These are phyloP conservation scores for Gastrolobium villosum DNA, from an alignment of 306 rosid genomes.

Conservation along the genomic window DNA sequence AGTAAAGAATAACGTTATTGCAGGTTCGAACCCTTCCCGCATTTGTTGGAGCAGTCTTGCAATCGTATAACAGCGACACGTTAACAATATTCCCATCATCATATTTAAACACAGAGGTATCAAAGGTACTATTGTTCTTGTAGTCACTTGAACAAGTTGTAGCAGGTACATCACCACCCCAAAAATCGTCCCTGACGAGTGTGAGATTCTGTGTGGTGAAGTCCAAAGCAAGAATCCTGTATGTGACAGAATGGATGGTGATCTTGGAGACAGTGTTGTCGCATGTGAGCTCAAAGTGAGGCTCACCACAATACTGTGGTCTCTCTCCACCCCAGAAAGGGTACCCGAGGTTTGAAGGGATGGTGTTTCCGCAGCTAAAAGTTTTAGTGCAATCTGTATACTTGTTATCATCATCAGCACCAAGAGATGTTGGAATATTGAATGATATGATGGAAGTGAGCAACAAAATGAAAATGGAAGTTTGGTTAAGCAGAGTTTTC, in stretches of 20 bases:
- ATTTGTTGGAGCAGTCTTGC: not conserved
- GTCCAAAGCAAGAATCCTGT: constrained; percentile 36
- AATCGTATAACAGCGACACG: constrained; percentile 26
- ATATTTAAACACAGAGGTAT: constrained; percentile 6
- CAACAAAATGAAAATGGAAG: constrained; percentile 27
- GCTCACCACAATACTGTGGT: constrained; percentile 27
- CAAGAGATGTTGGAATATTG: constrained; percentile 11
- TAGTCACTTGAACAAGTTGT: not conserved
- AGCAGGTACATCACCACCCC: no score
- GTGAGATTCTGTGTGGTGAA: not conserved
- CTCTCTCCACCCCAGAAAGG: constrained; percentile 51
- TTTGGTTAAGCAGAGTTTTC: no score
- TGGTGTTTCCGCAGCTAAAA: constrained; percentile 32
- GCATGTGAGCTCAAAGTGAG: constrained; percentile 22
- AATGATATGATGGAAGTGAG: constrained; percentile 36
- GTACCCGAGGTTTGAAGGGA: not conserved
- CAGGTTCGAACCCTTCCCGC: not conserved
- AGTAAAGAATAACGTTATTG: not conserved
- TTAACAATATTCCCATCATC: not conserved
- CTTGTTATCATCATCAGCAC: no score
- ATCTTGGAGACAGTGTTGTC: not conserved
- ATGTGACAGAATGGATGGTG: not conserved
- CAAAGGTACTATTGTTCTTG: constrained; percentile 34
- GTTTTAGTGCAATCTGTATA: constrained; percentile 5
- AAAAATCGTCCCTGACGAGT: constrained; percentile 50